A percentile compares a stretch with the other conserved stretches of the same genome.
These are phyloP conservation scores for Brassica napus DNA, from an alignment of 345 rosid species.

Conservation along the genomic window DNA sequence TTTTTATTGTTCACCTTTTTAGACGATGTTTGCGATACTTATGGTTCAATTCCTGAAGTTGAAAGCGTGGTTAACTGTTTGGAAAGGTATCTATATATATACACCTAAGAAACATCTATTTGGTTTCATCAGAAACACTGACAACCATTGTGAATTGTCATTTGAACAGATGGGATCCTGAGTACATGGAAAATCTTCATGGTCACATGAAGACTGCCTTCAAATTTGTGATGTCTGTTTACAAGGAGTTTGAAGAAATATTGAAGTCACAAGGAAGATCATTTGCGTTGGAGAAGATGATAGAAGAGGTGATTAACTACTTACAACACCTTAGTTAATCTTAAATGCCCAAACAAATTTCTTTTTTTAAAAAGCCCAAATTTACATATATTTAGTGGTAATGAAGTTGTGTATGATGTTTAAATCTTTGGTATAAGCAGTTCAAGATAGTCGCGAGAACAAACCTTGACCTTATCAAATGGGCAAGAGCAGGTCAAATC, in stretches of 20 bases:
- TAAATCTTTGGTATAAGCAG: not conserved
- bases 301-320: conserved; percentile 17
- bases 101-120: not conserved
- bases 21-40: conserved; percentile 17
- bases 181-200: conserved; percentile 20
- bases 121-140: not conserved
- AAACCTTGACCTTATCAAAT: conserved; percentile 23
- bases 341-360: not conserved
- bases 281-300: conserved; percentile 1
- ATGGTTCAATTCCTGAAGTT: conserved; percentile 14
- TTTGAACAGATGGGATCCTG: conserved; percentile 15
- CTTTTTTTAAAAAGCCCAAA: not conserved
- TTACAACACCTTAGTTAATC: not conserved
- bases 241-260: conserved; percentile 15
- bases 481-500: conserved; percentile 7
- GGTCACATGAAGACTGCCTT: conserved; percentile 16
- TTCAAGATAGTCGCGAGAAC: not conserved
- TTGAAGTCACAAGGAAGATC: conserved; percentile 14
- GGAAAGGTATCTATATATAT: conserved; percentile 4
- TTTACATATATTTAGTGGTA: not conserved
- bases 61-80: conserved; percentile 4
- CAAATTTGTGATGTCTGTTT: conserved; percentile 14
- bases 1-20: not conserved
- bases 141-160: not conserved
- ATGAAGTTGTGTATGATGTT: not conserved